Evolutionary conservation across 106 monocot genomes (phyloP), one percentile per base, ranked within the genome.

Genomic region (Phalaenopsis equestris): DNA sequence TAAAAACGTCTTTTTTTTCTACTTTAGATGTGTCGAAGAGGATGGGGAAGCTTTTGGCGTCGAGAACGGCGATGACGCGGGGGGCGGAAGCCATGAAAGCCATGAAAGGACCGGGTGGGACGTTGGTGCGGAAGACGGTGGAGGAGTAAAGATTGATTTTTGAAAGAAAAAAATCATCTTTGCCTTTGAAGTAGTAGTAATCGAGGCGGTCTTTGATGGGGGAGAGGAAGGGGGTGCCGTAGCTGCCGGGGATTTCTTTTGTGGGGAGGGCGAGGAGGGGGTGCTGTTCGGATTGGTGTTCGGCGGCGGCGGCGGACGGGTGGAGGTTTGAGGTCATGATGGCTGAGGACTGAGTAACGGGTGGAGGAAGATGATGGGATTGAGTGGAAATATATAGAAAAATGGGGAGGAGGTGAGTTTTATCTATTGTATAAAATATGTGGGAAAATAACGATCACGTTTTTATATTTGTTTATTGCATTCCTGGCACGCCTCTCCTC

Each of bases 11-110:
- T 78, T 67, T 86, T 76, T 88, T 91, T 55, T 91, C 91, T 52
- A 91, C 91, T 67, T 88, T 91, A 72, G 80, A 74, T 12, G 61
- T 24, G 81, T 90, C 90, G 82, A 90, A 90, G 70, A 90, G 90
- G 45, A 81, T 52, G 45, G 79, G 81, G 81, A 88, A 91, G 76
- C 84, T 86, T 17, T 79, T 82, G 67, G 88, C 86, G 82, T 91
- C 88, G 57, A 88, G 88, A 6, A 88, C 67, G 58, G 86, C 86
- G 61, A 91, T 42, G 70, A 91, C 88, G 57, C 78, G 72, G 39
- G 91, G 80, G 80, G 86, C 55, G 37, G 55, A 12, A 6, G 84
- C 47, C 41, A 91, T 75, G 72, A 84, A 12, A 6, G 84, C 47
- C 41, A 91, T 75, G 72, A 84, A 82, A 4, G 84, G 88, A 8